Evolutionary conservation across 495 filamentous ascomycete species (phyloP), one percentile per base, ranked within the genome.

Genomic region (Lasiosphaeria miniovina): DNA sequence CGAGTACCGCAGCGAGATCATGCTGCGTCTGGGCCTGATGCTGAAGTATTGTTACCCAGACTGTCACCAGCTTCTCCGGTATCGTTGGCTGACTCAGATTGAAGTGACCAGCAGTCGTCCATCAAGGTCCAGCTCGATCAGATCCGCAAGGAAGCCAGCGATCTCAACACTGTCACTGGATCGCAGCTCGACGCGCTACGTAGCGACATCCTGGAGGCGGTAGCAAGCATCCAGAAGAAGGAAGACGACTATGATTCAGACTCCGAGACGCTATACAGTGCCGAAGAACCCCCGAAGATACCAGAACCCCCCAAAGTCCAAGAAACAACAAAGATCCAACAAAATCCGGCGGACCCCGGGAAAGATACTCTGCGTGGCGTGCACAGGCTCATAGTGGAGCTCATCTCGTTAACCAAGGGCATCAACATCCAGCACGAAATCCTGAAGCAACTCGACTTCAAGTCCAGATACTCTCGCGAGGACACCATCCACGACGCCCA

Each of bases 21-120:
- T 36, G 9, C 45, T 60, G 7, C 50, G 59, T 14, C 40, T 61
- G 17, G 49, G 32, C 33, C 7, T 60, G n/a, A 49, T 60, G n/a
- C 32, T 60, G 4, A 11, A 9, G 49, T 54, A 41, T 8, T 41
- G 38, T 41, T 41, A 41, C 38, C 12, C 38, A 41, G 38, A 12
- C 38, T 41, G 38, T 12, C 12, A 3, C 38, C 24, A 24, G 24
- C 24, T 24, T 41, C 38, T 41, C 3, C 8, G 38, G 38, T 7
- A 3, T 7, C 8, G 7, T 41, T 7, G 38, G 38, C 38, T 41
- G 38, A 41, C 38, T 41, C 12, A 7, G 36, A 40, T 6, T 41
- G 3, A 41, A 41, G 38, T 41, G 38, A 41, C 38, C 38, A 41
- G 38, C 38, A 41, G 12, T 41, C 38, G 38, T 41, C 38, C 38